Base-by-base conservation (phyloP, 1,284 basidiomycete genomes). In the Cutaneotrichosporon cavernicola region DNA sequence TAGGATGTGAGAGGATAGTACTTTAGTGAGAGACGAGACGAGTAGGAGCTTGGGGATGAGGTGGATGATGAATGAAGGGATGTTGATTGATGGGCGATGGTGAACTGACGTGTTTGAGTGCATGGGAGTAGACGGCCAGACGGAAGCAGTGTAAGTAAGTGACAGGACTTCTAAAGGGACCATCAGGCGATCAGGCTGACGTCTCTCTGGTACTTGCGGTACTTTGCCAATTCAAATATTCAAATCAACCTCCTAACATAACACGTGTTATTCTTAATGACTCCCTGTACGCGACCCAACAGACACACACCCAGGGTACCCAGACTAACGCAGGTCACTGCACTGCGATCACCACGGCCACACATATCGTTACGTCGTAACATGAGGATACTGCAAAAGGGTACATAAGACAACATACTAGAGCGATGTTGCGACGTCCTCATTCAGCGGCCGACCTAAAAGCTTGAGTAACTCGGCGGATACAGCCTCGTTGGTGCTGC, bases 401-500 rank as follows among this genome's bases (percentile, higher is more conserved):
- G 31, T 32, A 53, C 30, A 53, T 53, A 31, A 31, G 18, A 53
- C 51, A 53, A 53, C 22, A 43, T 2, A 31, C 36, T 60, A 64
- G 13, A 64, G 55, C 36, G 58, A 60, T 13, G 63, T 53, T 11
- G 78, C 76, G 9, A 67, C 65, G 60, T 80, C 78, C 26, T 67
- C 69, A 59, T 80, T 78, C 36, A 81, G 66, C 16, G 79, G 78
- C 60, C 75, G 76, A 34, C 70, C 69, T 21, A 76, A 65, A 26
- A 81, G 67, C 73, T 84, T 85, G 75, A 92, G 85, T 55, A 95
- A 85, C 80, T 94, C 91, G 2, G 83, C 79, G 46, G 94, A 93
- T 10, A 97, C 93, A 40, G 89, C 85, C 77, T 96, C 95, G 63
- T 96, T 97, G 2, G 97, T 98, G 73, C 94, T 96, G 73, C 97